Percentiles rank a stretch among this genome's conserved stretches.
phyloP scores from a whole-genome alignment of 305 asterid species.

The Fraxinus latifolia region DNA sequence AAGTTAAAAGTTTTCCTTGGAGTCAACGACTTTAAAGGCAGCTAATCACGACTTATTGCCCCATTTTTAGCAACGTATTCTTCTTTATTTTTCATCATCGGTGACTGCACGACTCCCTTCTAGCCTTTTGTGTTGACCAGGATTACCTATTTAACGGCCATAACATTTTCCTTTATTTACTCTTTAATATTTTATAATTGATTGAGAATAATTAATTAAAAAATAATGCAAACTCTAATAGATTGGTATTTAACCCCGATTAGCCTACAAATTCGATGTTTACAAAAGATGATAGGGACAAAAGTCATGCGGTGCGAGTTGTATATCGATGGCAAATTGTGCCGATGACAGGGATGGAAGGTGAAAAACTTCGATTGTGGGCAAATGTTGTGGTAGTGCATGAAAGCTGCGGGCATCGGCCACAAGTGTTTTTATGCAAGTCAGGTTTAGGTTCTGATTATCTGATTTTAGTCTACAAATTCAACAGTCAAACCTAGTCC shows the following conservation, averaged over 20 bases:
- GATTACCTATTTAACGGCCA: neutral
- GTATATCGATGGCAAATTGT: neutral
- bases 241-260: too few relatives aligned
- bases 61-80: neutral
- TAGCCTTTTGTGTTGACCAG: neutral
- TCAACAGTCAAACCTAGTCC: neutral
- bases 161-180: neutral
- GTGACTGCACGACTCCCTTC: neutral
- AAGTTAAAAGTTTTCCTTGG: neutral
- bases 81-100: neutral
- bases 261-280: too few relatives aligned
- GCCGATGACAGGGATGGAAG: neutral
- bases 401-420: too few relatives aligned
- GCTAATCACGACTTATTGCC: neutral
- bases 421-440: too few relatives aligned
- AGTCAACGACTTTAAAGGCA: constrained; percentile 22
- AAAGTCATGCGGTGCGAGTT: too few relatives aligned
- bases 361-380: neutral
- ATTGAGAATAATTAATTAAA: neutral
- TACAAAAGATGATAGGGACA: too few relatives aligned
- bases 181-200: neutral
- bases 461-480: neutral
- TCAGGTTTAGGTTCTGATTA: neutral
- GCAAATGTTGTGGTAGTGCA: neutral
- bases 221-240: neutral